Percentiles rank a stretch among this genome's conserved stretches.
Evolutionary conservation across 2,329 filamentous ascomycete genomes (phyloP).

Genomic region (Epichloe elymi): DNA sequence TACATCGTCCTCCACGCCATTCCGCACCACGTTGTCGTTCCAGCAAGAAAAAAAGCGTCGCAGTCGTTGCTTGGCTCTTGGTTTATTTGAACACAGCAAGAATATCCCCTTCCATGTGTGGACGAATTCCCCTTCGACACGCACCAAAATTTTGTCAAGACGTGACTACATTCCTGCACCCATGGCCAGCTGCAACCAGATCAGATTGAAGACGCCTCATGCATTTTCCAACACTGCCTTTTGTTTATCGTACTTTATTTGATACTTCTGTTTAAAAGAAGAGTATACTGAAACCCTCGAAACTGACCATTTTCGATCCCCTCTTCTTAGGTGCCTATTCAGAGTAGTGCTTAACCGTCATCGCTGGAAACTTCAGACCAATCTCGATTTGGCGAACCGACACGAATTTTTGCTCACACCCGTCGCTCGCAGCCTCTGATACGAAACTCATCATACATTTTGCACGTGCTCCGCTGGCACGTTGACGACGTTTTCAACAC

Average conservation of each 20-base stretch:
- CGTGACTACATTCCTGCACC: not conserved
- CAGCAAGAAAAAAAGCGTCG: conserved; percentile 3
- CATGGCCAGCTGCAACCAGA: not conserved
- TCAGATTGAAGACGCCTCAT: conserved; percentile 11
- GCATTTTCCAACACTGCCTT: conserved; percentile 13
- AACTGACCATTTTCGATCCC: not conserved
- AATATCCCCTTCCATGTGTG: not conserved
- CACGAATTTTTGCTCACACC: not conserved
- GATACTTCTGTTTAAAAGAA: not conserved
- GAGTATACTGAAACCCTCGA: not conserved
- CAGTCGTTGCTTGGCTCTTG: not conserved
- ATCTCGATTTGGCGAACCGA: not conserved
- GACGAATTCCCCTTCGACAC: not conserved
- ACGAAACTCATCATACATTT: not conserved
- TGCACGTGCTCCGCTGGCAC: not conserved
- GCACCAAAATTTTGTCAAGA: not conserved
- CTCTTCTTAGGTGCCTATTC: not conserved
- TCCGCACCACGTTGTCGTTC: conserved; percentile 2
- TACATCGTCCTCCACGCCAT: not conserved
- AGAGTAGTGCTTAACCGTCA: not conserved
- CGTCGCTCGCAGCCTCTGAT: not conserved
- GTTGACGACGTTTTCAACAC: not conserved
- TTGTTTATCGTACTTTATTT: not conserved
- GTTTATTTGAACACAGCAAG: not conserved
- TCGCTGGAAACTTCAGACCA: conserved; percentile 1